These are phyloP conservation scores for Allomyces macrogynus DNA, from an alignment of 192 early-diverging fungal genomes.

Conservation along the genomic window DNA sequence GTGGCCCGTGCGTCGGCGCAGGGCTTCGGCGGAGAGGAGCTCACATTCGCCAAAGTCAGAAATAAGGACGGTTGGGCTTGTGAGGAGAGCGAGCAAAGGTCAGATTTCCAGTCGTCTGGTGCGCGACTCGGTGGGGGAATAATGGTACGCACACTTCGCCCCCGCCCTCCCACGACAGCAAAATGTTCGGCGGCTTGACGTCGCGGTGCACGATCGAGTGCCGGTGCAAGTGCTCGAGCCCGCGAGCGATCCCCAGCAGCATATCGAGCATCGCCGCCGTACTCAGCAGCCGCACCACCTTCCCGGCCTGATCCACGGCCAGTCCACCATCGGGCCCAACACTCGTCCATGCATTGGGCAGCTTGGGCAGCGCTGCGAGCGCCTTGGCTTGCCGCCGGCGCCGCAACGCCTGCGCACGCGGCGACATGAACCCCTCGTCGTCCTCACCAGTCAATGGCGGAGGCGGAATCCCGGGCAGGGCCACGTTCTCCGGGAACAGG, in stretches of 20 bases:
- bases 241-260: conserved; percentile 16
- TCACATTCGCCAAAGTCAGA: conserved; percentile 98
- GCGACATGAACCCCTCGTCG: too few relatives aligned
- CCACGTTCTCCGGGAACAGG: conserved; percentile 14
- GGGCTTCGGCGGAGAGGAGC: conserved; percentile 41
- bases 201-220: conserved; percentile 84
- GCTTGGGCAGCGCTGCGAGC: conserved; percentile 3
- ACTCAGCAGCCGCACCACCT: conserved; percentile 1
- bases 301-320: conserved; percentile 5
- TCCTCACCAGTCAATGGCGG: too few relatives aligned
- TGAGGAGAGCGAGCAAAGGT: not conserved
- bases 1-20: conserved; percentile 70
- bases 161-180: conserved; percentile 37
- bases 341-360: conserved; percentile 8
- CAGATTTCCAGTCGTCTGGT: not conserved
- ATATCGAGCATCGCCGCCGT: not conserved
- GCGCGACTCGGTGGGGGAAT: not conserved
- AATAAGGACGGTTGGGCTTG: conserved; percentile 58
- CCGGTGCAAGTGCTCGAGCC: conserved; percentile 68
- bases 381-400: not conserved
- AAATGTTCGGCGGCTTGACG: conserved; percentile 79
- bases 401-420: not conserved
- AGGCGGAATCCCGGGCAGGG: too few relatives aligned
- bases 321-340: conserved; percentile 9
- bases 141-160: too few relatives aligned